Percentiles rank a stretch among this genome's conserved stretches.
Evolutionary conservation across 2,329 filamentous ascomycete genomes (phyloP).

Genomic region (Paecilomyces sp.): DNA sequence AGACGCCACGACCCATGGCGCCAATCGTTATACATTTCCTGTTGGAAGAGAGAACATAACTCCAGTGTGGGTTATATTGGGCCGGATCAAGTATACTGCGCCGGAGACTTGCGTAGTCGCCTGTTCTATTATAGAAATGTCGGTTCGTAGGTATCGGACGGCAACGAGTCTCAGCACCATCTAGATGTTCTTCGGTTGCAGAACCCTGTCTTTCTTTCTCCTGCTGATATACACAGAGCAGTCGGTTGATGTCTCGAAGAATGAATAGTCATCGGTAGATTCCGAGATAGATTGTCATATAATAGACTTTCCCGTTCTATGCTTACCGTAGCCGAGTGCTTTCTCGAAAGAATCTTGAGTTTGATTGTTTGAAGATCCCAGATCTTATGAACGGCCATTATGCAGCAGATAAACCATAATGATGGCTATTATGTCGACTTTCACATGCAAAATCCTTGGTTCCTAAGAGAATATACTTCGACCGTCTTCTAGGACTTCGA

Average conservation of each 20-base stretch:
- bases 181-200: neutral
- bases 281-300: neutral
- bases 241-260: neutral
- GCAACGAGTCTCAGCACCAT: neutral
- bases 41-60: neutral
- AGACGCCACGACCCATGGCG: neutral
- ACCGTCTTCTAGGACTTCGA: neutral
- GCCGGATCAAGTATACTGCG: neutral
- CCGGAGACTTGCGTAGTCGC: neutral
- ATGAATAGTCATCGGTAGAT: neutral
- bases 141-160: neutral
- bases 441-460: neutral
- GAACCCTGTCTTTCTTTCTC: neutral
- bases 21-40: neutral
- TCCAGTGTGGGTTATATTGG: neutral
- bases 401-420: neutral
- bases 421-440: neutral
- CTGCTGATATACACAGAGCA: neutral
- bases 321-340: neutral
- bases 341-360: neutral
- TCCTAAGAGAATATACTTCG: neutral
- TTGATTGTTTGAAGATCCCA: too few relatives aligned
- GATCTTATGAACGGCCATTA: neutral
- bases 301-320: neutral
- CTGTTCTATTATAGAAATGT: neutral